These are phyloP conservation scores for Porcisia hertigi DNA, from an alignment of 208 protist genomes.

Conservation along the genomic window DNA sequence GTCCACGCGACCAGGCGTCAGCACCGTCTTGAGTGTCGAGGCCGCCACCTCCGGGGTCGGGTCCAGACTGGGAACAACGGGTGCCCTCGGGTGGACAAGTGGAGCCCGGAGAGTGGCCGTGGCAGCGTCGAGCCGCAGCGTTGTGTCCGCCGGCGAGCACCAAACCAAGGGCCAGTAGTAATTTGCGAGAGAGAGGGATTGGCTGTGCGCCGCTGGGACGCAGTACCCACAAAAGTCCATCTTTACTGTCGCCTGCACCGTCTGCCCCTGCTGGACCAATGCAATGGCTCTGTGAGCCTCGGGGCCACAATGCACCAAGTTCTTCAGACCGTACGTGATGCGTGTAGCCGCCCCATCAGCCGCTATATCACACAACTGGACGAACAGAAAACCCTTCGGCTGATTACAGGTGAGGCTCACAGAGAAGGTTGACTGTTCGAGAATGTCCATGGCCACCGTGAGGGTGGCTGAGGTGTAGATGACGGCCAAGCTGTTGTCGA, in stretches of 20 bases:
- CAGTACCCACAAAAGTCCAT: constrained; percentile 73
- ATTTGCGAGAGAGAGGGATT: constrained; percentile 60
- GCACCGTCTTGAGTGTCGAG: constrained; percentile 45
- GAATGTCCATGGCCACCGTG: constrained; percentile 33
- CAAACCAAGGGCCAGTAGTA: constrained; percentile 75
- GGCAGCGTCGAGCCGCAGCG: constrained; percentile 34
- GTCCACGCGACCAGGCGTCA: constrained; percentile 37
- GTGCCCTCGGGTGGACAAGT: constrained; percentile 19
- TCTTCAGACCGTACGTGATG: constrained; percentile 62
- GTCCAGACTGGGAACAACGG: constrained; percentile 24
- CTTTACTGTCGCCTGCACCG: constrained; percentile 35
- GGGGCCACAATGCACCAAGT: constrained; percentile 47
- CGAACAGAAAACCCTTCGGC: constrained; percentile 65
- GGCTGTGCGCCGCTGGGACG: constrained; percentile 41
- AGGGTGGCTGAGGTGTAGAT: constrained; percentile 47
- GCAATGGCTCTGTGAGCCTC: constrained; percentile 30
- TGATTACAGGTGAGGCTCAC: constrained; percentile 50
- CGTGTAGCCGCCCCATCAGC: constrained; percentile 55
- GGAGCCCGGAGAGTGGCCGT: constrained; percentile 38
- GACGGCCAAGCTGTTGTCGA: constrained; percentile 68
- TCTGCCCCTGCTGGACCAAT: constrained; percentile 24
- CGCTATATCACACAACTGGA: constrained; percentile 57
- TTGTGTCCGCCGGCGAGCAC: constrained; percentile 54
- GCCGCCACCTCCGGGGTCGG: constrained; percentile 43
- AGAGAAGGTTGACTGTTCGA: constrained; percentile 50